Base-by-base conservation (phyloP, 2,329 filamentous ascomycete species). In the Fusarium oligoseptatum region DNA sequence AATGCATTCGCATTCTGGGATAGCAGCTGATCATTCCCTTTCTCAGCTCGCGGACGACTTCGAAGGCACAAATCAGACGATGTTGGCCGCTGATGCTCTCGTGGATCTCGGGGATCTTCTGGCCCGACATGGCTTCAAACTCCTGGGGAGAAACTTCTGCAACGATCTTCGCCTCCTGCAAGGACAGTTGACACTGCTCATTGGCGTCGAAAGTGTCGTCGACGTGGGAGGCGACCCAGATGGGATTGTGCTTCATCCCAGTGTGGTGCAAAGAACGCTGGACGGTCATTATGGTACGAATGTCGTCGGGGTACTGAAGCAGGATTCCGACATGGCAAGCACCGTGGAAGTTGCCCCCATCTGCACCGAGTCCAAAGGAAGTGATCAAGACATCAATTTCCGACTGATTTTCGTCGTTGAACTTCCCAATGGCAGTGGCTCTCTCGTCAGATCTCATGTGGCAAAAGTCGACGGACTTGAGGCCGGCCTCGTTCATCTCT, bases 381-480 rank as follows among this genome's bases (percentile, higher is more conserved):
- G 60, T 64, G 29, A 67, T 50, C 6, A 67, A 7, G 2, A 4
- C 60, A 8, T 67, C 61, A 10, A 27, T 29, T 0, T 4, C 11
- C 3, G 20, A 45, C 7, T 39, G 15, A 1, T 12, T 6, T 0
- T 3, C 1, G 3, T 50, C 32, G 32, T 57, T 65, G 39, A 65
- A 67, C 3, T 10, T 2, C 5, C 1, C 1, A 12, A 22, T 14
- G 22, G 15, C 10, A 0, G 3, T 1, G 0, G 2, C 3, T 3
- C 36, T 32, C 1, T 58, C 37, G 1, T 11, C 6, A 6, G 14
- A 20, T 6, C 3, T 10, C 14, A 27, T 24, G 32, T 45, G 39
- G 9, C 27, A 20, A 1, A 50, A 34, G 11, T 57, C 39, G 2
- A 22, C 3, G 2, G 29, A 39, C 11, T 27, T 17, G 8, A 39